A percentile compares a stretch with the other conserved stretches of the same genome.
Evolutionary conservation across 371 early-diverging fungal species (phyloP).

Genomic region (Smittium mucronatum): DNA sequence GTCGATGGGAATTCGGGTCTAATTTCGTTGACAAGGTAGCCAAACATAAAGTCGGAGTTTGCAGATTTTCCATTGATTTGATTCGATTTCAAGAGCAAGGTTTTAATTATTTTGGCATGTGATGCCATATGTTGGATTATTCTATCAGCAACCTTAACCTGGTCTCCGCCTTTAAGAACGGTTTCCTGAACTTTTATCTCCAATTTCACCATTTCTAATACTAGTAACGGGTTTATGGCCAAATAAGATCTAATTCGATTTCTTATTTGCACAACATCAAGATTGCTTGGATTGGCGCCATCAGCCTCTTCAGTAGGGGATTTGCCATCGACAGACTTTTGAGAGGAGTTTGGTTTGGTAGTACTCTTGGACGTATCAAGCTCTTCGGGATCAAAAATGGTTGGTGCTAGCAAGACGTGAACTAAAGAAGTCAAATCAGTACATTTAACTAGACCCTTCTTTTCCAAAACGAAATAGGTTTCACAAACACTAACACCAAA

Average conservation of each 20-base stretch:
- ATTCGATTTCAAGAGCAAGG: conserved; percentile 4
- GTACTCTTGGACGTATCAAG: conserved; percentile 3
- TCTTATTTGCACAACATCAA: conserved; percentile 17
- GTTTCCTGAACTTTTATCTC: conserved; percentile 34
- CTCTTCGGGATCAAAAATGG: conserved; percentile 31
- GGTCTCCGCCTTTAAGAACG: conserved; percentile 32
- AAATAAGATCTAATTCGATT: conserved; percentile 24
- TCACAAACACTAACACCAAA: conserved; percentile 30
- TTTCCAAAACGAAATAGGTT: conserved; percentile 20
- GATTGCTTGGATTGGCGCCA: conserved; percentile 11
- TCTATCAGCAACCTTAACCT: conserved; percentile 31
- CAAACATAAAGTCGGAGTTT: not conserved
- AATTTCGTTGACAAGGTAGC: conserved; percentile 17
- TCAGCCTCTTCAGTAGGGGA: not conserved
- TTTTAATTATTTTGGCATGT: conserved; percentile 17
- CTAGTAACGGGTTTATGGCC: conserved; percentile 20
- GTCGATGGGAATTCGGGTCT: conserved; percentile 25
- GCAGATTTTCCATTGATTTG: not conserved
- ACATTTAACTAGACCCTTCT: conserved; percentile 11
- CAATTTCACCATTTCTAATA: conserved; percentile 32
- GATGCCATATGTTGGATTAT: conserved; percentile 23
- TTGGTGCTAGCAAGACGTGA: conserved; percentile 34
- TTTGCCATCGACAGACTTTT: not conserved
- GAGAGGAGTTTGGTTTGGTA: not conserved
- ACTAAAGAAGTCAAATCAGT: conserved; percentile 23